Evolutionary conservation across 2,329 filamentous ascomycete genomes (phyloP).

Genomic region (Colletotrichum lupini): DNA sequence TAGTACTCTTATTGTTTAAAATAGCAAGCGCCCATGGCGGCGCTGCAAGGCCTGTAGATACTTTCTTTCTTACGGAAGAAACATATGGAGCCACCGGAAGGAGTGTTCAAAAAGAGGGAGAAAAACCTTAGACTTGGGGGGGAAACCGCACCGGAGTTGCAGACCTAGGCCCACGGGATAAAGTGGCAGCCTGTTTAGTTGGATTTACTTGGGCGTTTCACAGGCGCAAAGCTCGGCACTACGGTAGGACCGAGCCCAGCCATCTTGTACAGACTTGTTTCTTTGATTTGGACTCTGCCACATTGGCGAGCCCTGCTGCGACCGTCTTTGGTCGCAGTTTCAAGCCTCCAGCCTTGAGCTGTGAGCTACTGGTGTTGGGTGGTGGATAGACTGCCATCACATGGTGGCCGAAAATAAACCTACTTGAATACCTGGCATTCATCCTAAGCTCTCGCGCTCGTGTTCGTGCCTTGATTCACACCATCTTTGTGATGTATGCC

Average conservation of each 20-base stretch:
- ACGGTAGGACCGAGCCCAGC: conserved; percentile 15
- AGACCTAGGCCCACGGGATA: conserved; percentile 26
- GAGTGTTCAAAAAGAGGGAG: conserved; percentile 18
- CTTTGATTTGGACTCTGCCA: conserved; percentile 1
- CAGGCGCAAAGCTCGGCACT: conserved; percentile 14
- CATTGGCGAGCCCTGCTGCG: background rate
- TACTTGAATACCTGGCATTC: conserved; percentile 4
- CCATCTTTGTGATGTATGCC: background rate
- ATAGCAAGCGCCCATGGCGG: conserved; percentile 3
- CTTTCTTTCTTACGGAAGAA: background rate
- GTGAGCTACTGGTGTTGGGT: background rate
- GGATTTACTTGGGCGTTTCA: conserved; percentile 28
- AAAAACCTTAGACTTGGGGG: conserved; percentile 32
- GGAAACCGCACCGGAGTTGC: conserved; percentile 25
- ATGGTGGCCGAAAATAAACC: conserved; percentile 22
- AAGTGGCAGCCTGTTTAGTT: conserved; percentile 24
- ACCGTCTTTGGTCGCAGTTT: background rate
- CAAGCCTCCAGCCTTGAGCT: conserved; percentile 13
- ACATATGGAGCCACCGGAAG: conserved; percentile 27
- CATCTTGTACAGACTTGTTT: conserved; percentile 27
- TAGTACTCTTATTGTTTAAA: conserved; percentile 27
- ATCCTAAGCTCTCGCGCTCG: background rate
- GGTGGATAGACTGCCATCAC: background rate
- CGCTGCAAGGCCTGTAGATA: conserved; percentile 29
- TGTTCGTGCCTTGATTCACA: background rate